These are phyloP conservation scores for Pouteria glomerata DNA, from an alignment of 148 eudicot genomes.

Conservation along the genomic window DNA sequence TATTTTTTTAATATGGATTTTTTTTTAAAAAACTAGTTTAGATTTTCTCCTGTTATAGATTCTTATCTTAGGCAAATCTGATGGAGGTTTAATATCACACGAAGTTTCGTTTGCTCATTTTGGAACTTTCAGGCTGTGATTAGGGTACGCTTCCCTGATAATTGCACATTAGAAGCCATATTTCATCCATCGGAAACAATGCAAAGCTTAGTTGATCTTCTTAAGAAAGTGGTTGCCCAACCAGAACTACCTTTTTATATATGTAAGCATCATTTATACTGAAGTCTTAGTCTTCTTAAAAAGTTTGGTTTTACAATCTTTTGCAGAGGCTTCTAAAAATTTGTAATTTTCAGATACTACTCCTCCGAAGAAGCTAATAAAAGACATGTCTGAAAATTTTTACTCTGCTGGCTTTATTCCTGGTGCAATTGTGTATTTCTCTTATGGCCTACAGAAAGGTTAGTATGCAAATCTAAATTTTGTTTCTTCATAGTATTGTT, in stretches of 20 bases:
- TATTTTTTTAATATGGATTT: background rate
- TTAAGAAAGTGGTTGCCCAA: slow-evolving; percentile 53
- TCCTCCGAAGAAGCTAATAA: slow-evolving; percentile 84
- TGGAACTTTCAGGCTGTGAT: slow-evolving; percentile 46
- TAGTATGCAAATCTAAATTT: background rate
- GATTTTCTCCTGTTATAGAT: background rate
- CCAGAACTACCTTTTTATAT: slow-evolving; percentile 77
- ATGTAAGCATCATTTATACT: slow-evolving; percentile 35
- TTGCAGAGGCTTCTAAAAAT: background rate
- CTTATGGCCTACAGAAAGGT: slow-evolving; percentile 65
- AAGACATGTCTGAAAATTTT: slow-evolving; percentile 62
- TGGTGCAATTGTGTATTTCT: slow-evolving; percentile 87
- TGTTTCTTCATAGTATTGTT: background rate
- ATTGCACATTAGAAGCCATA: slow-evolving; percentile 60
- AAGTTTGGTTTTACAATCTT: background rate
- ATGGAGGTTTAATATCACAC: background rate
- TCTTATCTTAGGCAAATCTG: background rate
- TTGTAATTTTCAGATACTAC: slow-evolving; percentile 45
- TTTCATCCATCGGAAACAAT: slow-evolving; percentile 84
- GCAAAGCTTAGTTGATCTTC: slow-evolving; percentile 61
- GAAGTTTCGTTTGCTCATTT: background rate
- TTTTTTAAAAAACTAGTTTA: background rate
- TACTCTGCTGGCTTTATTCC: slow-evolving; percentile 91
- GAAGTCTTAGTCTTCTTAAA: background rate
- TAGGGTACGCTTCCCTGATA: slow-evolving; percentile 78